Base-by-base conservation (phyloP, 1,284 basidiomycete genomes). In the Dichomitus squalens region DNA sequence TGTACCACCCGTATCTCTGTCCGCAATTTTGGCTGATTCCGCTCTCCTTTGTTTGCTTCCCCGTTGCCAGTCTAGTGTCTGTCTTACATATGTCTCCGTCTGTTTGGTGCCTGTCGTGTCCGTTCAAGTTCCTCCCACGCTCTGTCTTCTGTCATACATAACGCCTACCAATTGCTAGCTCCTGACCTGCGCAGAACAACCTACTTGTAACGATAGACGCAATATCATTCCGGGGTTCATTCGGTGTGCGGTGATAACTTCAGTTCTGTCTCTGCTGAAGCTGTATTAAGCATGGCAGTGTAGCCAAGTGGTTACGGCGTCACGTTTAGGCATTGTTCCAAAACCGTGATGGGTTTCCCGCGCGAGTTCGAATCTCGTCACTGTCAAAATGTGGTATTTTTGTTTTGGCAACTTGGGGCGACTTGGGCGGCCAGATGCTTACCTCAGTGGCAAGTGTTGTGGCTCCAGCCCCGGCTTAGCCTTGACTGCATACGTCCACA, bases 351-450 rank as follows among this genome's bases (percentile, higher is more conserved):
- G 80, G 80, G 79, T 79, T 77, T 79, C 80, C 71, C 80, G 77
- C 79, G 79, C 80, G 79, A 82, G 79, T 81, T 81, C 79, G 79
- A 81, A 82, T 82, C 79, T 82, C 79, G 80, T 82, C 80, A 81
- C 78, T 80, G 78, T 80, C 78, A 80, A 44, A 51, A 72, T 68
- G 7, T 36, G 41, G 1, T 66, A 27, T 39, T 65, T 66, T 55
- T 55, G 49, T 49, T 27, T 34, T 60, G 44, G 4, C 25, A n/a
- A 9, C 4, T 4, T 3, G 0, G 31, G 31, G 14, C 8, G 0
- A n/a, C 11, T n/a, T 33, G 27, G 31, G 44, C 29, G 44, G n/a
- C 18, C 31, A 31, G 7, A 7, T 16, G 41, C 40, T 43, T 43
- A 29, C 23, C 4, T 25, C 25, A 44, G n/a, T n/a, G n/a, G 23